A percentile compares a stretch with the other conserved stretches of the same genome.
phyloP scores from a whole-genome alignment of 1,284 basidiomycete genomes.

The Cryptococcus hybrid region DNA sequence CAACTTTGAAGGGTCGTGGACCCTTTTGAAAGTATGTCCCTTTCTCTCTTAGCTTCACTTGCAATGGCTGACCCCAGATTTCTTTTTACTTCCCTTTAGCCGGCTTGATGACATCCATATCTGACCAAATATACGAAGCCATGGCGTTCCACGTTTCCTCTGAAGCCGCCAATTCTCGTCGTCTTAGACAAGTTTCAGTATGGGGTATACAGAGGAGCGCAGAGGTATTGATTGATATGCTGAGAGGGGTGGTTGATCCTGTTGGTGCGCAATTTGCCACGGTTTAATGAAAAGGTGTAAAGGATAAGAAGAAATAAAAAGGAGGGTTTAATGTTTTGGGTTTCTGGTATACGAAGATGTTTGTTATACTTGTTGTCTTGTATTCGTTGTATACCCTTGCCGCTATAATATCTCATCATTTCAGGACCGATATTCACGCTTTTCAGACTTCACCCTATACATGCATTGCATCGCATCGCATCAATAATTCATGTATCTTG shows the following conservation, averaged over 20 bases:
- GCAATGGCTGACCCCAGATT: no score
- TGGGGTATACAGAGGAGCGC: slow-evolving; percentile 77
- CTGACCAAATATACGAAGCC: slow-evolving; percentile 70
- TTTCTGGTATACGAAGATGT: no score
- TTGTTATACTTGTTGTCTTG: no score
- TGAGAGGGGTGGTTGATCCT: slow-evolving; percentile 58
- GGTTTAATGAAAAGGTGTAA: not conserved
- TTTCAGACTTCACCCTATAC: no score
- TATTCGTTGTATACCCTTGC: no score
- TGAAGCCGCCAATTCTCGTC: slow-evolving; percentile 78
- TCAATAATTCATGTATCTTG: no score
- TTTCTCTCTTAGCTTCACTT: not conserved
- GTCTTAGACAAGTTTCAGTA: slow-evolving; percentile 78
- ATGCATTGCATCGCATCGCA: no score
- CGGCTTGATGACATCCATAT: slow-evolving; percentile 43
- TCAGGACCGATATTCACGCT: no score
- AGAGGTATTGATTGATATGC: slow-evolving; percentile 60
- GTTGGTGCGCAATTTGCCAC: slow-evolving; percentile 25
- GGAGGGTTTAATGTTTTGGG: not conserved
- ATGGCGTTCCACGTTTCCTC: slow-evolving; percentile 83
- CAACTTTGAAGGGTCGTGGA: slow-evolving; percentile 37
- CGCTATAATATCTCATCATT: no score
- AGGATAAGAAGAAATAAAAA: not conserved
- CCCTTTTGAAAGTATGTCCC: slow-evolving; percentile 37
- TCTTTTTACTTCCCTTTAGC: slow-evolving; percentile 17